Evolutionary conservation across 2,329 filamentous ascomycete species (phyloP).

Genomic region (Verticillium nubilum): DNA sequence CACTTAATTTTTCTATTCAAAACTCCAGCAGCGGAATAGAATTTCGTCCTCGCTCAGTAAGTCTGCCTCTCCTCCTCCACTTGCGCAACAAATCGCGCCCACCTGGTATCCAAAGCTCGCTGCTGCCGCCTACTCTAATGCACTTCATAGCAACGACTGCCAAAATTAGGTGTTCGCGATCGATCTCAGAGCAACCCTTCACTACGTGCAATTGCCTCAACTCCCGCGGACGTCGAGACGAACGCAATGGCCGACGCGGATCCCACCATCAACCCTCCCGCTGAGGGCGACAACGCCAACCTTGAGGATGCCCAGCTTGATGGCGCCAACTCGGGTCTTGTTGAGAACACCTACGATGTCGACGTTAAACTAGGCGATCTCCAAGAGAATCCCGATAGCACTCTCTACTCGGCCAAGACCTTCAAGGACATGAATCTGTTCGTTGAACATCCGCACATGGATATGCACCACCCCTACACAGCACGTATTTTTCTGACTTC

Average conservation of each 20-base stretch:
- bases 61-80: neutral
- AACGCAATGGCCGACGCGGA: constrained; percentile 42
- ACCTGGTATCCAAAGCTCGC: neutral
- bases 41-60: neutral
- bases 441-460: constrained; percentile 29
- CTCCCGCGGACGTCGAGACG: constrained; percentile 8
- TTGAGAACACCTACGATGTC: constrained; percentile 79
- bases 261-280: constrained; percentile 41
- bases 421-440: constrained; percentile 87
- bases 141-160: neutral
- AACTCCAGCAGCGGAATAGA: too few species aligned
- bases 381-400: constrained; percentile 79
- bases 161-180: too few species aligned
- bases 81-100: neutral
- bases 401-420: constrained; percentile 75
- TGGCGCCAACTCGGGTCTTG: constrained; percentile 40
- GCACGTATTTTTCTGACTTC: constrained; percentile 1
- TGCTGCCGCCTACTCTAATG: neutral
- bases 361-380: constrained; percentile 89
- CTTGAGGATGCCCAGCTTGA: constrained; percentile 27
- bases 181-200: constrained; percentile 1
- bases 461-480: neutral
- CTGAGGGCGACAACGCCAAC: constrained; percentile 14
- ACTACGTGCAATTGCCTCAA: too few species aligned
- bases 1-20: too few species aligned